Percentiles rank a stretch among this genome's conserved stretches.
Evolutionary conservation across 371 early-diverging fungal species (phyloP).

Genomic region (Lichtheimia ornata): DNA sequence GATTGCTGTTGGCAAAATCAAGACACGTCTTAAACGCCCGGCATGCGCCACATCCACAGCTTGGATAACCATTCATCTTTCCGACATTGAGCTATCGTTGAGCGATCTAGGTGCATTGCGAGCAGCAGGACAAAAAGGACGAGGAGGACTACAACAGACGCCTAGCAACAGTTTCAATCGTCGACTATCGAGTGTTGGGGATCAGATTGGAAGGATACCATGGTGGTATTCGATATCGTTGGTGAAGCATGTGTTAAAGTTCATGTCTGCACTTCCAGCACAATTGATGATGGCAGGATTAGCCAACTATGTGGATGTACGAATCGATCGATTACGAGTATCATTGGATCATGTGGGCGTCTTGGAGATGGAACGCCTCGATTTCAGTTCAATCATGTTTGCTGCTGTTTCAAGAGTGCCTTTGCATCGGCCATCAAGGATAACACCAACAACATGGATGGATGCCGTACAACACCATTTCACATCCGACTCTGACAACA

Average conservation of each 20-base stretch:
- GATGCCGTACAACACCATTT: background rate
- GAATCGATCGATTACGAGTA: slow-evolving; percentile 23
- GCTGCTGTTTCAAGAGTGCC: slow-evolving; percentile 23
- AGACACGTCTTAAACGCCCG: slow-evolving; percentile 35
- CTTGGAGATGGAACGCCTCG: slow-evolving; percentile 25
- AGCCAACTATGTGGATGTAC: slow-evolving; percentile 50
- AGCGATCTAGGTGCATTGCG: slow-evolving; percentile 21
- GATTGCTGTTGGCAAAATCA: slow-evolving; percentile 43
- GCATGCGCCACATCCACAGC: slow-evolving; percentile 25
- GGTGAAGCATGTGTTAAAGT: slow-evolving; percentile 42
- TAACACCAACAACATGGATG: slow-evolving; percentile 4
- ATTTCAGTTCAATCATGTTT: slow-evolving; percentile 41
- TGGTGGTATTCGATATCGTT: slow-evolving; percentile 53
- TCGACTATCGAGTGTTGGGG: slow-evolving; percentile 31
- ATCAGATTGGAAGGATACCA: slow-evolving; percentile 33
- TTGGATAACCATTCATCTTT: slow-evolving; percentile 39
- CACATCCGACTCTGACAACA: background rate
- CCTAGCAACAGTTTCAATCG: slow-evolving; percentile 17
- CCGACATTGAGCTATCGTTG: slow-evolving; percentile 26
- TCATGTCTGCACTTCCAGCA: slow-evolving; percentile 47
- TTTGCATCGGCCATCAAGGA: slow-evolving; percentile 13
- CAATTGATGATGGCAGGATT: slow-evolving; percentile 52
- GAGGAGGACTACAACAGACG: background rate
- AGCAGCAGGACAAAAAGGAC: slow-evolving; percentile 4
- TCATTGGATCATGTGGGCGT: slow-evolving; percentile 20